phyloP scores from a whole-genome alignment of 1,139 yeast genomes.

The Groenewaldozyma sp. region DNA sequence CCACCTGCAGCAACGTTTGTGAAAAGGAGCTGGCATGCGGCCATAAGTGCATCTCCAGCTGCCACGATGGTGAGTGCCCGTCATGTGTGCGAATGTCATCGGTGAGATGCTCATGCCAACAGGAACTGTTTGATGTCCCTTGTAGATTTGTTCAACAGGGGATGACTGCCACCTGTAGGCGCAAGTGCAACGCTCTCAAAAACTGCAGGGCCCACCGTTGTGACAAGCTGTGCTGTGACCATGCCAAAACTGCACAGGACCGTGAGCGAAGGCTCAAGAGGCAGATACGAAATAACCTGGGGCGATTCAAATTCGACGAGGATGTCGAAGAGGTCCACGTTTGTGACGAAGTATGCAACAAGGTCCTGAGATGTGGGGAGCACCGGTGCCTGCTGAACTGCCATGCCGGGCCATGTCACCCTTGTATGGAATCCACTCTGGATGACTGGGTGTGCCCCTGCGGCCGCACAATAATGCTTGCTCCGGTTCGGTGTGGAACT shows the following conservation, averaged over 20 bases:
- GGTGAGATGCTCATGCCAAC: slow-evolving; percentile 44
- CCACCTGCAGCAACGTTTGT: slow-evolving; percentile 61
- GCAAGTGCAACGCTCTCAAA: slow-evolving; percentile 65
- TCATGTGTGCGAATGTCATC: slow-evolving; percentile 45
- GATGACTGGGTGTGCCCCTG: slow-evolving; percentile 81
- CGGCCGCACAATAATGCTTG: slow-evolving; percentile 69
- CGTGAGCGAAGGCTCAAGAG: slow-evolving; percentile 54
- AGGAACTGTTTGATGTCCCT: slow-evolving; percentile 46
- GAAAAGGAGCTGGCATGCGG: slow-evolving; percentile 63
- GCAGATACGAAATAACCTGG: slow-evolving; percentile 30
- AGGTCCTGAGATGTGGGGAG: slow-evolving; percentile 56
- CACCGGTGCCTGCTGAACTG: slow-evolving; percentile 72
- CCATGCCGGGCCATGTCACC: slow-evolving; percentile 76
- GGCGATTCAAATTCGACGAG: slow-evolving; percentile 27
- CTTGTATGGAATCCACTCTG: slow-evolving; percentile 73
- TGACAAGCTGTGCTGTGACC: slow-evolving; percentile 56
- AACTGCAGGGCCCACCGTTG: slow-evolving; percentile 82
- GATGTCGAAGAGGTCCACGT: slow-evolving; percentile 69
- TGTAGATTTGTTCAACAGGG: slow-evolving; percentile 50
- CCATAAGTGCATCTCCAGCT: slow-evolving; percentile 51
- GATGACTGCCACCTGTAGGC: slow-evolving; percentile 52
- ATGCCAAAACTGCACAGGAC: slow-evolving; percentile 51
- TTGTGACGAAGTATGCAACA: slow-evolving; percentile 64
- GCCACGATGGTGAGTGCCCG: slow-evolving; percentile 73
- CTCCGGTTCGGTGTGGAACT: slow-evolving; percentile 89